These are phyloP conservation scores for Malassezia furfur DNA, from an alignment of 1,284 basidiomycete genomes.

Conservation along the genomic window DNA sequence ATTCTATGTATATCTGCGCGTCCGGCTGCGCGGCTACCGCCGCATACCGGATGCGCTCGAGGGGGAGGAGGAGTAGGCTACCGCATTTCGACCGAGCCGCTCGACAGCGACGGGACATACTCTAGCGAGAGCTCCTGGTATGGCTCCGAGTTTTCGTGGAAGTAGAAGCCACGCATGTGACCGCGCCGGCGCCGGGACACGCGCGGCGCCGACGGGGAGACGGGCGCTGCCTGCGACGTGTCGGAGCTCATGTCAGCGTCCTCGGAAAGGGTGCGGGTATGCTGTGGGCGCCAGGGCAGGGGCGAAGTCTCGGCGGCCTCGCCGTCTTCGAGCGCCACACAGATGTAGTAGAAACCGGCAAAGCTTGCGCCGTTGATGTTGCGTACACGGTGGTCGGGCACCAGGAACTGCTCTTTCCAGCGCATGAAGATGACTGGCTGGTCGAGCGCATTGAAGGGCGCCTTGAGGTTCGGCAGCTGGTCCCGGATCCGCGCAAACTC, in stretches of 20 bases:
- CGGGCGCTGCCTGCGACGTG: neutral
- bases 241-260: neutral
- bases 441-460: slow-evolving; percentile 31
- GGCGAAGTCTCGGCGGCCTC: slow-evolving; percentile 2
- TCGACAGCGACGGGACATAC: slow-evolving; percentile 47
- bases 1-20: slow-evolving; percentile 2
- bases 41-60: slow-evolving; percentile 22
- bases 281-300: neutral
- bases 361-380: slow-evolving; percentile 93
- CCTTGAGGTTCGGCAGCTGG: slow-evolving; percentile 21
- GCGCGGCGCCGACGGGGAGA: neutral
- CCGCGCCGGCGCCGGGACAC: slow-evolving; percentile 15
- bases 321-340: slow-evolving; percentile 57
- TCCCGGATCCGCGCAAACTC: slow-evolving; percentile 28
- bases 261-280: neutral
- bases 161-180: slow-evolving; percentile 81
- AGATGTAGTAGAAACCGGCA: slow-evolving; percentile 70
- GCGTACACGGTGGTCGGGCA: slow-evolving; percentile 82
- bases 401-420: slow-evolving; percentile 91
- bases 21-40: slow-evolving; percentile 11
- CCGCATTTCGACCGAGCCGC: slow-evolving; percentile 50
- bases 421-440: slow-evolving; percentile 65
- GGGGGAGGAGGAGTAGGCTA: slow-evolving; percentile 32
- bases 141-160: slow-evolving; percentile 80
- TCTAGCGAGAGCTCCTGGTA: slow-evolving; percentile 53